A percentile compares a stretch with the other conserved stretches of the same genome.
Evolutionary conservation across 768 basidiomycete genomes (phyloP).

Genomic region (Xerocomellus intermedius): DNA sequence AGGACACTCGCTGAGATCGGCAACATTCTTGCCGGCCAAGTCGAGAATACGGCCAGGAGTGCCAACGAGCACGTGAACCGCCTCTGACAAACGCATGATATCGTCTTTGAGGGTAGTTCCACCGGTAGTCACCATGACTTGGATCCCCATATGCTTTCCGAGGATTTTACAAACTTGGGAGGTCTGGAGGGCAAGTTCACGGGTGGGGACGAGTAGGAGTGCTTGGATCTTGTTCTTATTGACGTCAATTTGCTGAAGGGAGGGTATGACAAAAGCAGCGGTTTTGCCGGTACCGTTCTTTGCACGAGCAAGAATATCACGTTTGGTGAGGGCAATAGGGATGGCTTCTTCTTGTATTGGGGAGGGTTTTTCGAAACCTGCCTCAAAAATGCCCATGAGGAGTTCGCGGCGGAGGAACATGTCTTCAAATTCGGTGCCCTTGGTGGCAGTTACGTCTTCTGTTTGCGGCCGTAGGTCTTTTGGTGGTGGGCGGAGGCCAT

Average conservation of each 20-base stretch:
- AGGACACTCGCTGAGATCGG: conserved; percentile 90
- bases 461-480: conserved; percentile 95
- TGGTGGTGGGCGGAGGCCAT: conserved; percentile 77
- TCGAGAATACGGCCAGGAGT: conserved; percentile 97
- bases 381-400: conserved; percentile 99
- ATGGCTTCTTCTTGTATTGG: conserved; percentile 99
- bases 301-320: conserved; percentile 93
- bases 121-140: conserved; percentile 99
- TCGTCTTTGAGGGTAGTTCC: conserved; percentile 98
- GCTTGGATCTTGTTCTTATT: conserved; percentile 89
- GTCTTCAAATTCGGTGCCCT: conserved; percentile 95
- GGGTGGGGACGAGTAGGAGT: conserved; percentile 95
- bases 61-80: conserved; percentile 94
- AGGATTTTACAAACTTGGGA: conserved; percentile 98
- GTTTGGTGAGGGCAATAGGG: conserved; percentile 87
- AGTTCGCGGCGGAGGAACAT: conserved; percentile 91
- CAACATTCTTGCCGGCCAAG: conserved; percentile 88
- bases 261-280: conserved; percentile 97
- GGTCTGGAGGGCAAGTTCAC: conserved; percentile 96
- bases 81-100: conserved; percentile 85
- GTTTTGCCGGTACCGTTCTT: conserved; percentile 99
- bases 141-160: conserved; percentile 91
- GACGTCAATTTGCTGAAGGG: conserved; percentile 89
- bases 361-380: conserved; percentile 93
- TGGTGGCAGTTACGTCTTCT: conserved; percentile 92